Evolutionary conservation across 1,284 basidiomycete species (phyloP).

Genomic region (Apiotrichum veenhuisii): DNA sequence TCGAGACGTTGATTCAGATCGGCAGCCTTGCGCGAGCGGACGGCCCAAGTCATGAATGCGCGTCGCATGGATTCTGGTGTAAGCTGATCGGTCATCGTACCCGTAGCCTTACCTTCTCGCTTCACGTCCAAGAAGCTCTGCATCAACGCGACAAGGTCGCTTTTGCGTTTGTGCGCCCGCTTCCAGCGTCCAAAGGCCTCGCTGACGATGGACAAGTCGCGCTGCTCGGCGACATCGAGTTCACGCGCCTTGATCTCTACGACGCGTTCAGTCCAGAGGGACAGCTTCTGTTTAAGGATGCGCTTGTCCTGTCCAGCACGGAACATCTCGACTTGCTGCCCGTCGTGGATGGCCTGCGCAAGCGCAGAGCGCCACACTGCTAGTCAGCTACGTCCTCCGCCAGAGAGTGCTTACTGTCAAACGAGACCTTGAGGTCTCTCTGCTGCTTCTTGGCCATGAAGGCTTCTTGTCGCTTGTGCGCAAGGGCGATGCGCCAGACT

Average conservation of each 20-base stretch:
- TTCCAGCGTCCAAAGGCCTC: constrained; percentile 26
- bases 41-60: constrained; percentile 26
- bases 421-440: background rate
- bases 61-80: constrained; percentile 27
- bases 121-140: constrained; percentile 28
- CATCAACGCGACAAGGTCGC: constrained; percentile 21
- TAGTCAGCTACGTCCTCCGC: background rate
- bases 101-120: constrained; percentile 20
- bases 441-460: constrained; percentile 15
- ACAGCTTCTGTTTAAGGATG: constrained; percentile 16
- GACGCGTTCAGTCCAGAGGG: constrained; percentile 35
- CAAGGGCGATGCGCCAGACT: constrained; percentile 26
- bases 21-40: background rate
- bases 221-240: constrained; percentile 29
- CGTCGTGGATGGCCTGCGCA: constrained; percentile 13
- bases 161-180: constrained; percentile 5
- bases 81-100: background rate
- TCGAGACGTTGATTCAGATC: constrained; percentile 22
- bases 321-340: constrained; percentile 14
- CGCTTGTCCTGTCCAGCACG: constrained; percentile 17
- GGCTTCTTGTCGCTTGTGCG: constrained; percentile 15
- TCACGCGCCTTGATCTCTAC: constrained; percentile 42
- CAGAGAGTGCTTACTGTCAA: background rate
- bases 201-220: constrained; percentile 16
- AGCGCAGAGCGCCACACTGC: constrained; percentile 16